These are phyloP conservation scores for Metarhizium anisopliae DNA, from an alignment of 2,329 filamentous ascomycete species.

Conservation along the genomic window DNA sequence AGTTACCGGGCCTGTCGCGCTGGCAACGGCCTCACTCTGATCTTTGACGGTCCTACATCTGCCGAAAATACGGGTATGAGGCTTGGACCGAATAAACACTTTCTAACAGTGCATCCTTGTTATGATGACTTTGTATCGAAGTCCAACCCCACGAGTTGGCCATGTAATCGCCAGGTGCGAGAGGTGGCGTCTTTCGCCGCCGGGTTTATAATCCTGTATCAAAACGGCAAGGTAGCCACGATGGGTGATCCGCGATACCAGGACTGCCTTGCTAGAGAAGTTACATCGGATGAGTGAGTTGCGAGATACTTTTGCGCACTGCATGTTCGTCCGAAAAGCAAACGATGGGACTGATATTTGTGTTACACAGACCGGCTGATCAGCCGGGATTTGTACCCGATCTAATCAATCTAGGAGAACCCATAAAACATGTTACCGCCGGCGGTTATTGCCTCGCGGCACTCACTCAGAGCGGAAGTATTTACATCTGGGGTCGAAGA, in stretches of 20 bases:
- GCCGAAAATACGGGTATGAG: background rate
- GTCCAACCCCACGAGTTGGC: constrained; percentile 11
- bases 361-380: constrained; percentile 30
- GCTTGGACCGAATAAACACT: background rate
- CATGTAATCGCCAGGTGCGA: constrained; percentile 16
- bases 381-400: constrained; percentile 37
- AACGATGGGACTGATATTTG: constrained; percentile 5
- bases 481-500: constrained; percentile 52
- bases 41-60: background rate
- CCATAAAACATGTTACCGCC: constrained; percentile 43
- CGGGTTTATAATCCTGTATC: constrained; percentile 38
- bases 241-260: constrained; percentile 51
- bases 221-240: constrained; percentile 37
- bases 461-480: constrained; percentile 44
- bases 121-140: constrained; percentile 10
- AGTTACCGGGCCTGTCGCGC: background rate
- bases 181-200: constrained; percentile 39
- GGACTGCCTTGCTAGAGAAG: constrained; percentile 45
- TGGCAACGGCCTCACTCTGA: constrained; percentile 1
- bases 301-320: background rate
- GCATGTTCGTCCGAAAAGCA: background rate
- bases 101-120: constrained; percentile 15
- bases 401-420: constrained; percentile 40
- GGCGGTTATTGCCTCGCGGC: constrained; percentile 50
- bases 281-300: constrained; percentile 27